phyloP scores from a whole-genome alignment of 768 basidiomycete genomes.

The Leucosporidium scottii region DNA sequence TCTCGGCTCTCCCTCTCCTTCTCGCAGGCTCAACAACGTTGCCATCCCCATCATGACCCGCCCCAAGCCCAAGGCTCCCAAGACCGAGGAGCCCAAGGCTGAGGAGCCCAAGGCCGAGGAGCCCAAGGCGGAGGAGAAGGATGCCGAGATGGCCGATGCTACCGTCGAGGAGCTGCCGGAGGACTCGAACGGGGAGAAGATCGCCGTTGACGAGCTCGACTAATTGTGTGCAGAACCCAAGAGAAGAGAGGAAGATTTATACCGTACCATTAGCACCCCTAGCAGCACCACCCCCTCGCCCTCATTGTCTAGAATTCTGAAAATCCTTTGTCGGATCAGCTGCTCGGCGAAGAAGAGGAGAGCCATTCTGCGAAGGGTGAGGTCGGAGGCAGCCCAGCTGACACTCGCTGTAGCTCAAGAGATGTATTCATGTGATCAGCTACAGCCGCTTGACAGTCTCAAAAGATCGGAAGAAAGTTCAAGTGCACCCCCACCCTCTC shows the following conservation, averaged over 20 bases:
- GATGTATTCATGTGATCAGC: no score
- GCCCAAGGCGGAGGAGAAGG: constrained; percentile 13
- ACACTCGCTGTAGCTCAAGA: no score
- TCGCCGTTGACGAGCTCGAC: constrained; percentile 8
- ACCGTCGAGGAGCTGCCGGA: background rate
- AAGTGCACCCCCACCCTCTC: no score
- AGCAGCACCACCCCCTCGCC: background rate
- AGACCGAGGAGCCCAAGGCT: constrained; percentile 34
- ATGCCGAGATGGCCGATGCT: constrained; percentile 32
- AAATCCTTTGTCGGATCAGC: background rate
- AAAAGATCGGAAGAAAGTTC: no score
- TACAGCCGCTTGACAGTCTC: no score
- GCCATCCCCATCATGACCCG: constrained; percentile 81
- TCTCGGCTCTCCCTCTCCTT: background rate
- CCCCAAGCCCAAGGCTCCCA: constrained; percentile 71
- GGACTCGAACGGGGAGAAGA: background rate
- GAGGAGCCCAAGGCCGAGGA: constrained; percentile 37
- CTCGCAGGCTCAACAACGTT: constrained; percentile 62
- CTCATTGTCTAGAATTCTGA: background rate
- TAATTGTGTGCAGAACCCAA: background rate
- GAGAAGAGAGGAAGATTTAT: background rate
- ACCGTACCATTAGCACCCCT: background rate
- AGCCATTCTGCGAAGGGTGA: background rate
- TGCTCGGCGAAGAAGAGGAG: background rate
- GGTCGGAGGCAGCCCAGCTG: background rate